phyloP scores from a whole-genome alignment of 202 grass and related monocot species.

The Schoenoplectus triqueter region DNA sequence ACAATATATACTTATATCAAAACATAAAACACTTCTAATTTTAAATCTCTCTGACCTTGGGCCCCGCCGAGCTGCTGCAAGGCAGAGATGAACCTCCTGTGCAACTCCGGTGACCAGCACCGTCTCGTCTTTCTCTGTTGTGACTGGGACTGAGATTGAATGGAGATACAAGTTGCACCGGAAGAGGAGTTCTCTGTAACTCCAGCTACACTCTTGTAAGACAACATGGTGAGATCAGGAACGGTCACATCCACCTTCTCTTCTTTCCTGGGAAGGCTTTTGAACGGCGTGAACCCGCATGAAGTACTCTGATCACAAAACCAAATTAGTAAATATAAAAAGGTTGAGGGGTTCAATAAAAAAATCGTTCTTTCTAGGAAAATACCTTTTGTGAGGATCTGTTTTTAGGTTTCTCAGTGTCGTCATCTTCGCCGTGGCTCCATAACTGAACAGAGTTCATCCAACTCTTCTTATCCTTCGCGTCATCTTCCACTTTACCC shows the following conservation, averaged over 20 bases:
- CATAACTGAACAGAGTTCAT: constrained; percentile 97
- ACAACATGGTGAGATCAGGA: constrained; percentile 38
- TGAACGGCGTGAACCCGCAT: not conserved
- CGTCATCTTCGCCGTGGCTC: constrained; percentile 51
- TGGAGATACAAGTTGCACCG: not conserved
- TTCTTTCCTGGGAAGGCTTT: constrained; percentile 31
- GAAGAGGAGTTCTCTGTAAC: constrained; percentile 15
- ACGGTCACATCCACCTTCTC: constrained; percentile 12
- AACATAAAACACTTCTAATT: constrained; percentile 27
- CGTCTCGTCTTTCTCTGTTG: constrained; percentile 73
- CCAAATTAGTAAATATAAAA: constrained; percentile 31
- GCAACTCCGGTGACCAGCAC: constrained; percentile 93
- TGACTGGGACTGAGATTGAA: constrained; percentile 20
- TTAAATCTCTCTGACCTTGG: constrained; percentile 52
- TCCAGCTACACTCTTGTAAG: constrained; percentile 25
- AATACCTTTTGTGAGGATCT: constrained; percentile 54
- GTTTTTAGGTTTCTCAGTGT: constrained; percentile 16
- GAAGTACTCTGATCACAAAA: constrained; percentile 30
- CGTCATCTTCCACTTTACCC: constrained; percentile 51
- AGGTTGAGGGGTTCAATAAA: not conserved
- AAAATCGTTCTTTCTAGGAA: not conserved
- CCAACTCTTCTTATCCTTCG: constrained; percentile 82
- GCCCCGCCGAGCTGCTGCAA: constrained; percentile 78
- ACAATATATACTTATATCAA: not conserved
- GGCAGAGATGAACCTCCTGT: constrained; percentile 76